Percentiles rank a stretch among this genome's conserved stretches.
Evolutionary conservation across 805 yeast species (phyloP).

Genomic region (Saccharomycopsis schoenii): DNA sequence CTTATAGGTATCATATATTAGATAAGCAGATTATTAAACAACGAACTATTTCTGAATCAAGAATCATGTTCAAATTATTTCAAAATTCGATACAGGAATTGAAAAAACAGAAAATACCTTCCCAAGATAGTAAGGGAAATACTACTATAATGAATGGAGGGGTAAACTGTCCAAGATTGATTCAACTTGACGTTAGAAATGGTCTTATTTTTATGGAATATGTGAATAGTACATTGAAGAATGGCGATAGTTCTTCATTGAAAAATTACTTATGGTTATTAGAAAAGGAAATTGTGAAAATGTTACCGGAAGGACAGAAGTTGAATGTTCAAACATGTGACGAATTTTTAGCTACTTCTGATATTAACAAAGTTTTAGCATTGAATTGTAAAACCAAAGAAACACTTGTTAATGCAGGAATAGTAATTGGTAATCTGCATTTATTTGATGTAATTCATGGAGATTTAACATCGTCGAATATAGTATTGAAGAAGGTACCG

Average conservation of each 20-base stretch:
- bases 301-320: slow-evolving; percentile 17
- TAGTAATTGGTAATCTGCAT: slow-evolving; percentile 62
- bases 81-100: slow-evolving; percentile 28
- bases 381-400: slow-evolving; percentile 30
- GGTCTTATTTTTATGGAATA: slow-evolving; percentile 89
- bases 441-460: slow-evolving; percentile 79
- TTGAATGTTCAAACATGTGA: slow-evolving; percentile 18
- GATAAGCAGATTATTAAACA: slow-evolving; percentile 70
- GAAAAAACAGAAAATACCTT: not conserved
- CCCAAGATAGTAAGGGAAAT: not conserved
- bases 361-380: slow-evolving; percentile 18
- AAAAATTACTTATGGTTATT: slow-evolving; percentile 67
- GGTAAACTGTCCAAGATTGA: slow-evolving; percentile 59
- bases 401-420: slow-evolving; percentile 49
- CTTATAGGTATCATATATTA: slow-evolving; percentile 79
- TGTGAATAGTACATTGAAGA: slow-evolving; percentile 46
- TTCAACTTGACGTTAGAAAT: slow-evolving; percentile 64
- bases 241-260: slow-evolving; percentile 43
- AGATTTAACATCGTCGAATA: slow-evolving; percentile 85
- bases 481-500: slow-evolving; percentile 37
- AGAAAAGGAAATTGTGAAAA: slow-evolving; percentile 29
- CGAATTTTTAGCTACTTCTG: slow-evolving; percentile 7
- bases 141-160: slow-evolving; percentile 25
- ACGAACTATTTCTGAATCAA: slow-evolving; percentile 78
- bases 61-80: slow-evolving; percentile 50